A percentile compares a stretch with the other conserved stretches of the same genome.
Evolutionary conservation across 768 basidiomycete species (phyloP).

Genomic region (Coprinopsis marcescibilis): DNA sequence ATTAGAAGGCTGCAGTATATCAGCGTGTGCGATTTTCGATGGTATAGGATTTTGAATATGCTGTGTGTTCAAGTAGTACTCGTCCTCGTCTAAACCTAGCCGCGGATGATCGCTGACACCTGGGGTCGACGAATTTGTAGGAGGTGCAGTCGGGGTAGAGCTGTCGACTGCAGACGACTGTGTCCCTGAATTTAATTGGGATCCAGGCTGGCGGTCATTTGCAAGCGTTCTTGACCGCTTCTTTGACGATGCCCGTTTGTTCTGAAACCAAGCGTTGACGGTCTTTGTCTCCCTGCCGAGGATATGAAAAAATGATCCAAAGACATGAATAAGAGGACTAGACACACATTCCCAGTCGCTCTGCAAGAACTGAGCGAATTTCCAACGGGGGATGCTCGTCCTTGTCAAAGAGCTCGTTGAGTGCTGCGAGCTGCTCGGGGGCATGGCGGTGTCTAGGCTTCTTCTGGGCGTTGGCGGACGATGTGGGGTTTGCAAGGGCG

Average conservation of each 20-base stretch:
- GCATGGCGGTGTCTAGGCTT: constrained; percentile 78
- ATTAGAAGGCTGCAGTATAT: neutral
- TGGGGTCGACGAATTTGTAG: constrained; percentile 13
- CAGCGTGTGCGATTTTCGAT: neutral
- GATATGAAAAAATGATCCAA: constrained; percentile 13
- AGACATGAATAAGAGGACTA: constrained; percentile 14
- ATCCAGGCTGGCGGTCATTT: constrained; percentile 21
- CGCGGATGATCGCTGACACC: constrained; percentile 19
- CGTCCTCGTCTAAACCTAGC: constrained; percentile 14
- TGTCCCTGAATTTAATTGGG: constrained; percentile 25
- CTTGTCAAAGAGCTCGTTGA: constrained; percentile 75
- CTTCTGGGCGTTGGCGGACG: constrained; percentile 43
- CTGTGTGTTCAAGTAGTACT: constrained; percentile 3
- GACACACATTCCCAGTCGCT: constrained; percentile 73
- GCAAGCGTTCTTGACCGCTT: constrained; percentile 45
- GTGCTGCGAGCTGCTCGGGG: constrained; percentile 62
- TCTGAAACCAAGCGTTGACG: constrained; percentile 84
- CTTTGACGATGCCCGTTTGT: constrained; percentile 79
- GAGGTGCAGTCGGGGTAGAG: constrained; percentile 19
- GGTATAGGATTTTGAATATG: neutral
- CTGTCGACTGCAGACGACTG: constrained; percentile 10
- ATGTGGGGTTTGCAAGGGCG: constrained; percentile 22
- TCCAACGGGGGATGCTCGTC: constrained; percentile 72
- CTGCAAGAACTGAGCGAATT: constrained; percentile 60
- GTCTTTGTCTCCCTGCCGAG: constrained; percentile 71